Evolutionary conservation across 345 rosid genomes (phyloP), one percentile per base, ranked within the genome.

Genomic region (Acer negundo): DNA sequence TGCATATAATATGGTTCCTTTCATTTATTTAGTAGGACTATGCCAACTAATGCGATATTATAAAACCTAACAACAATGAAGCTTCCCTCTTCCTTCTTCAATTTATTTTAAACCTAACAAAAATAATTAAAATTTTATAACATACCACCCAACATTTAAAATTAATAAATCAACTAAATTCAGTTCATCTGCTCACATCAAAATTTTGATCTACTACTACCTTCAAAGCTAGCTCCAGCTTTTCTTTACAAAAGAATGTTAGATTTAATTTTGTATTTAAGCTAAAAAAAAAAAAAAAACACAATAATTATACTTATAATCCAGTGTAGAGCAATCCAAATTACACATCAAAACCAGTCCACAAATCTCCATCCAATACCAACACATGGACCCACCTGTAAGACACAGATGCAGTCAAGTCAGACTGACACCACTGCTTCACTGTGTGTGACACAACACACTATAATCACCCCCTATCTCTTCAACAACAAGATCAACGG

Each of bases 401-500:
- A 17, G n/a, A 63, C 19, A 49, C 17, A 65, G 24, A 12, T 10
- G 46, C 28, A 20, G 26, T 35, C 10, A 11, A 9, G 46, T 7
- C 13, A 13, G 20, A 17, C n/a, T 3, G 22, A 59, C 19, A 28
- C 19, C 42, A 2, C 49, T 35, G 2, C 28, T 31, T 15, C 63
- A 28, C 0, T 70, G 22, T 31, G 40, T 55, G 22, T 55, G 55
- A 28, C 31, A 20, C 67, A 28, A 26, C 62, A 28, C 20, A n/a
- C 10, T 38, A 38, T 24, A 9, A 75, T 26, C 24, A n/a, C 71
- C 75, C 38, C 38, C 38, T 46, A 28, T 19, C 67, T 20, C 19
- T 12, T 49, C 23, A n/a, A 40, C 72, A n/a, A 40, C 72, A 71
- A 12, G 71, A 85, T 82, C 81, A 63, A 75, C 83, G 81, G 86